A percentile compares a stretch with the other conserved stretches of the same genome.
Evolutionary conservation across 164 flowering plant genomes (phyloP).

Genomic region (Liquidambar formosana): DNA sequence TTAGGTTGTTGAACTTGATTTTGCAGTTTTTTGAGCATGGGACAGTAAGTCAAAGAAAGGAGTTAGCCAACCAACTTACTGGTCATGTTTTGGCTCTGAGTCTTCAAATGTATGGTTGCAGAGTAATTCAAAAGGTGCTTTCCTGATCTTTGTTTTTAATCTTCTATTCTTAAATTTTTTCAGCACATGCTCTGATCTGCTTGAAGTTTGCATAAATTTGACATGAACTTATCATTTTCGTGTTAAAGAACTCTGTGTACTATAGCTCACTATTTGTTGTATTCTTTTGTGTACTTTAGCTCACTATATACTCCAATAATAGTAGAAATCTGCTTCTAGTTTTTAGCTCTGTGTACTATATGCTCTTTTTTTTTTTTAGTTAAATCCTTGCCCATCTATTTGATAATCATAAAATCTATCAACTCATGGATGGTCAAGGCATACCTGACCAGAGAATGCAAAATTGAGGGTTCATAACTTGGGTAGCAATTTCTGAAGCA

Average conservation of each 20-base stretch:
- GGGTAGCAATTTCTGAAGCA: too few species aligned
- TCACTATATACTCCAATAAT: too few species aligned
- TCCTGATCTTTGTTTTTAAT: conserved; percentile 9
- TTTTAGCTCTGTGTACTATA: too few species aligned
- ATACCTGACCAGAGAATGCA: too few species aligned
- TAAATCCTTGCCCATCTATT: too few species aligned
- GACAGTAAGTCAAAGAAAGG: conserved; percentile 67
- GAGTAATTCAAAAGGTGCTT: conserved; percentile 91
- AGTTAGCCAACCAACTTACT: conserved; percentile 67
- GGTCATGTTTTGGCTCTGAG: conserved; percentile 89
- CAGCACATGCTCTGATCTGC: background rate
- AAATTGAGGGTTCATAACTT: too few species aligned
- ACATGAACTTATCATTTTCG: background rate
- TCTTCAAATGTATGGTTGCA: conserved; percentile 96
- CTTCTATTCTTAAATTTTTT: background rate
- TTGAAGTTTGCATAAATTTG: background rate
- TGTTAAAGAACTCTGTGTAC: background rate
- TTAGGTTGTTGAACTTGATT: conserved; percentile 4
- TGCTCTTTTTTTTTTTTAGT: too few species aligned
- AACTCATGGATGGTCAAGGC: too few species aligned
- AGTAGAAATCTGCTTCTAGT: too few species aligned
- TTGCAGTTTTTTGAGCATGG: conserved; percentile 94
- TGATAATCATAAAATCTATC: too few species aligned
- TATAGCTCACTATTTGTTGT: too few species aligned
- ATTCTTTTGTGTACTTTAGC: too few species aligned